A percentile compares a stretch with the other conserved stretches of the same genome.
Evolutionary conservation across 345 rosid genomes (phyloP).

Genomic region (Sonneratia alba): DNA sequence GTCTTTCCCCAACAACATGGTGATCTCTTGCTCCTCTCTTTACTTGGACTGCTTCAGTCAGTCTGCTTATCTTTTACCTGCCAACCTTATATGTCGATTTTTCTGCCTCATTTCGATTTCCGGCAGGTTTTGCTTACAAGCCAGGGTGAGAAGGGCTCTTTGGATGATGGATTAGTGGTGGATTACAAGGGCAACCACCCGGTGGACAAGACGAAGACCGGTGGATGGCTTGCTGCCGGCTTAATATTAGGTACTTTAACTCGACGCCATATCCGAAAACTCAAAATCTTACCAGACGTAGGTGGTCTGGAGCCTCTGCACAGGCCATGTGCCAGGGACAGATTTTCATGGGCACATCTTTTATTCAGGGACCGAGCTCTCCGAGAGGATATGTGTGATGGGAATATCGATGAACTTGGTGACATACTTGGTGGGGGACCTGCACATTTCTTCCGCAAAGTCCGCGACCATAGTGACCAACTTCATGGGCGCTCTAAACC

Average conservation of each 20-base stretch:
- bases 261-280: neutral
- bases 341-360: neutral
- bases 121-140: conserved; percentile 41
- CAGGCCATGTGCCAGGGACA: neutral
- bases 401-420: conserved; percentile 89
- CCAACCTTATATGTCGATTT: neutral
- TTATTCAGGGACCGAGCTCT: conserved; percentile 62
- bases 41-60: neutral
- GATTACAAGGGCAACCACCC: conserved; percentile 62
- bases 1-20: neutral
- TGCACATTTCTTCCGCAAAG: conserved; percentile 71
- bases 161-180: conserved; percentile 22
- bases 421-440: conserved; percentile 64
- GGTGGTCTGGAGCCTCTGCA: neutral
- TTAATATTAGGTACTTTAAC: conserved; percentile 55
- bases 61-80: neutral
- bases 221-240: conserved; percentile 93
- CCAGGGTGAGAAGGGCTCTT: conserved; percentile 33
- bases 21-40: neutral
- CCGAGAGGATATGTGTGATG: conserved; percentile 86
- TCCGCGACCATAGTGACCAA: conserved; percentile 80
- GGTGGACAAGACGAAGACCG: conserved; percentile 62
- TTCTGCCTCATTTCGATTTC: neutral
- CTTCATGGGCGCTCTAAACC: conserved; percentile 87
- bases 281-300: neutral